Evolutionary conservation across 140 eudicot species (phyloP).

Genomic region (Bidens hawaiensis): DNA sequence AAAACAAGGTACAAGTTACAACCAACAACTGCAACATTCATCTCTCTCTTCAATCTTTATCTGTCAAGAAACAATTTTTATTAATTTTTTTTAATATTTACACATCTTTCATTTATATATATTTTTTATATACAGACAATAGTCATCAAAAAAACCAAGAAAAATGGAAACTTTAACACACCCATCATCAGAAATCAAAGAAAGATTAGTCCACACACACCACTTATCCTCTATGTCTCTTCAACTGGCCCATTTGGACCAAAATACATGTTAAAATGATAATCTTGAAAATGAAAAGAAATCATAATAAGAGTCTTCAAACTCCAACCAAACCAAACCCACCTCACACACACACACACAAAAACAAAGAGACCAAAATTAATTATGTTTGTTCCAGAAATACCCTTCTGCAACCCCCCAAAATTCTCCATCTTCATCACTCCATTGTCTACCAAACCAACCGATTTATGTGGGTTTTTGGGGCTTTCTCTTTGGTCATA

Average conservation of each 20-base stretch:
- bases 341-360: constrained; percentile 41
- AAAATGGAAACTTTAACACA: constrained; percentile 22
- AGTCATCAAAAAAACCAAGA: too few species aligned
- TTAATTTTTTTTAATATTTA: neutral
- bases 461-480: constrained; percentile 72
- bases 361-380: constrained; percentile 31
- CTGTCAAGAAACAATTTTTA: constrained; percentile 10
- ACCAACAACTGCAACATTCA: constrained; percentile 56
- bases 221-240: constrained; percentile 14
- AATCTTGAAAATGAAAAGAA: constrained; percentile 20
- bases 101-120: constrained; percentile 2
- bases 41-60: constrained; percentile 5
- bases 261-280: constrained; percentile 39
- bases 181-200: constrained; percentile 32
- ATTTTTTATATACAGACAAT: too few species aligned
- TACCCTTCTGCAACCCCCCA: constrained; percentile 93
- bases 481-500: constrained; percentile 73
- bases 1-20: constrained; percentile 56
- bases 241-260: constrained; percentile 87
- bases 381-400: constrained; percentile 45
- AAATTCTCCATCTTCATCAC: constrained; percentile 83
- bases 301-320: constrained; percentile 39
- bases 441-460: constrained; percentile 49
- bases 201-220: constrained; percentile 40
- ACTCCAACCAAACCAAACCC: constrained; percentile 56